These are phyloP conservation scores for Picocystis salinarum DNA, from an alignment of 139 green algal genomes.

Conservation along the genomic window DNA sequence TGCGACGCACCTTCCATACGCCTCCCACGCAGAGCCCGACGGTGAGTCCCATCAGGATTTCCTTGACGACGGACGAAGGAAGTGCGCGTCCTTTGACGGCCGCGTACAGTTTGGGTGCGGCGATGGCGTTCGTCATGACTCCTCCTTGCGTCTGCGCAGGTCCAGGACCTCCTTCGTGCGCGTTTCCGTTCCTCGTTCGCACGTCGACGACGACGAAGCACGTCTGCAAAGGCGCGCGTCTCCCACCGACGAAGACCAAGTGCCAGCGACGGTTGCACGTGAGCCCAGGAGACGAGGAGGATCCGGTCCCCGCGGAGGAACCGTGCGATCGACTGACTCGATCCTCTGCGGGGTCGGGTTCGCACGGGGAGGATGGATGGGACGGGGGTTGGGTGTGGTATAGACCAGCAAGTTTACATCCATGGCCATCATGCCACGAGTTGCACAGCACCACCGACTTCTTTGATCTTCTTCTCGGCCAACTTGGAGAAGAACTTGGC, in stretches of 20 bases:
- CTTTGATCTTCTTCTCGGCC: conserved; percentile 97
- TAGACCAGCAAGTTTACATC: neutral
- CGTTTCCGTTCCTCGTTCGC: neutral
- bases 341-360: neutral
- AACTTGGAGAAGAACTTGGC: conserved; percentile 95
- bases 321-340: neutral
- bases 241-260: neutral
- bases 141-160: neutral
- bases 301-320: neutral
- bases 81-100: neutral
- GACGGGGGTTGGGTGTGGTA: too few species aligned
- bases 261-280: neutral
- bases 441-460: conserved; percentile 63
- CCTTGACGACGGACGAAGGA: conserved; percentile 2
- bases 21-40: neutral
- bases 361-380: too few species aligned
- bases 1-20: conserved; percentile 1
- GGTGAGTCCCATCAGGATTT: neutral
- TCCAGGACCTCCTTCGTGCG: too few species aligned
- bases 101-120: neutral
- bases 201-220: neutral
- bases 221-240: neutral
- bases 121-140: neutral
- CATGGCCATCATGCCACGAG: conserved; percentile 40
- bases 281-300: neutral